Evolutionary conservation across 2,329 filamentous ascomycete genomes (phyloP).

Genomic region (Colletotrichum sp.): DNA sequence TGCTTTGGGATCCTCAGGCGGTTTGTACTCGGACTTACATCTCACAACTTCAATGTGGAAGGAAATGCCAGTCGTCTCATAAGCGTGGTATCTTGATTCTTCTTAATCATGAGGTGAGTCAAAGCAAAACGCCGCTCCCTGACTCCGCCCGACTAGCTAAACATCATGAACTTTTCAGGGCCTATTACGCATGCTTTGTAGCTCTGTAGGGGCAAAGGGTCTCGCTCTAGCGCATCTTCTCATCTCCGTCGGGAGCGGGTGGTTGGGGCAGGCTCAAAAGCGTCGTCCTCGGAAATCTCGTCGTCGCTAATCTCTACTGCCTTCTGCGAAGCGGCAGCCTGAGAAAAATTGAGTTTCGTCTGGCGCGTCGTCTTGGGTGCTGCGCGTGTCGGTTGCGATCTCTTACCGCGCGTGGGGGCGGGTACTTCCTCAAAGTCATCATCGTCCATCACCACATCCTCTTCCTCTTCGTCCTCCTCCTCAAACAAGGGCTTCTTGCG

Average conservation of each 20-base stretch:
- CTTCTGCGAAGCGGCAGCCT: constrained; percentile 48
- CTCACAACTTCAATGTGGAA: background rate
- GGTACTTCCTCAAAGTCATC: constrained; percentile 49
- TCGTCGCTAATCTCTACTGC: constrained; percentile 69
- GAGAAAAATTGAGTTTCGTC: constrained; percentile 56
- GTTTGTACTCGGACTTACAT: background rate
- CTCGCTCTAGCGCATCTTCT: background rate
- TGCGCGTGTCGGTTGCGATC: constrained; percentile 35
- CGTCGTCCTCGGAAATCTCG: constrained; percentile 65
- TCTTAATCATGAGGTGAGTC: background rate
- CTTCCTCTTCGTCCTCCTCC: constrained; percentile 46
- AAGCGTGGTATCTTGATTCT: background rate
- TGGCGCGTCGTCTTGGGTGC: constrained; percentile 42
- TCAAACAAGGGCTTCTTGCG: constrained; percentile 45
- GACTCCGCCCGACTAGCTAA: background rate
- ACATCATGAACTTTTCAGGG: background rate
- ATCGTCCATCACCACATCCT: constrained; percentile 60
- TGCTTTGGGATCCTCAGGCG: background rate
- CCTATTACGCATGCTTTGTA: background rate
- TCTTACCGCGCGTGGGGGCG: constrained; percentile 13
- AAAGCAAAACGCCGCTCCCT: background rate
- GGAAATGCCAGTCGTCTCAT: background rate
- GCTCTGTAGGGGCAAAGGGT: background rate
- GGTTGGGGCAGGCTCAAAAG: constrained; percentile 59
- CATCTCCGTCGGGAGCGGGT: constrained; percentile 23